These are phyloP conservation scores for Curvularia lunata DNA, from an alignment of 2,329 filamentous ascomycete species.

Conservation along the genomic window DNA sequence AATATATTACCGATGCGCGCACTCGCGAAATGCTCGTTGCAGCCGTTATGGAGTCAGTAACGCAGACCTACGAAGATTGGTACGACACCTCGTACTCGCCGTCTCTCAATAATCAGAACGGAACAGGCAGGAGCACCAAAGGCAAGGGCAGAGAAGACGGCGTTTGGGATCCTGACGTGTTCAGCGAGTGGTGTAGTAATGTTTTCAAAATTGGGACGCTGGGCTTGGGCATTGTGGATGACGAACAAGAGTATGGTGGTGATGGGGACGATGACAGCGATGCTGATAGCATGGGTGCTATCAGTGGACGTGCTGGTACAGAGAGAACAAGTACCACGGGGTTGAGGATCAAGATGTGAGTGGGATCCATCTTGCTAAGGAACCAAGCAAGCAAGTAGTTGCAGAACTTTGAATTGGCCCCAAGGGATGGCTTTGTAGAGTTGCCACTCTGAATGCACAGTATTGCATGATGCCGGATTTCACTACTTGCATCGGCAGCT, in stretches of 20 bases:
- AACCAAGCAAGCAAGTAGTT: background rate
- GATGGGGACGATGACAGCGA: slow-evolving; percentile 28
- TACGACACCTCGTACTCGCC: slow-evolving; percentile 59
- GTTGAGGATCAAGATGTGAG: slow-evolving; percentile 40
- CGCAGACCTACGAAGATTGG: slow-evolving; percentile 69
- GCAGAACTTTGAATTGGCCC: background rate
- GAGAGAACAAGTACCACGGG: slow-evolving; percentile 38
- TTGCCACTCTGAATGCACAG: background rate
- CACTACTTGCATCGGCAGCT: background rate
- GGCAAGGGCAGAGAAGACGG: slow-evolving; percentile 65
- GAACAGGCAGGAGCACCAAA: slow-evolving; percentile 25
- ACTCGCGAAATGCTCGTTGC: slow-evolving; percentile 70
- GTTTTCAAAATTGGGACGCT: slow-evolving; percentile 63
- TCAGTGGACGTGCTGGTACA: slow-evolving; percentile 37
- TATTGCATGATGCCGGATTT: background rate
- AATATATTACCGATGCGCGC: slow-evolving; percentile 68
- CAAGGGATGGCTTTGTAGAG: background rate
- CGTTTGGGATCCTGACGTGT: slow-evolving; percentile 69
- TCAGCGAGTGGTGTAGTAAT: slow-evolving; percentile 66
- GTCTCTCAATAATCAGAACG: slow-evolving; percentile 28
- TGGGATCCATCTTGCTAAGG: too few species aligned
- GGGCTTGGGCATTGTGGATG: slow-evolving; percentile 38
- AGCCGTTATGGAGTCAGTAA: slow-evolving; percentile 68
- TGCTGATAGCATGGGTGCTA: slow-evolving; percentile 32
- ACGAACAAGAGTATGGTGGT: slow-evolving; percentile 14